phyloP scores from a whole-genome alignment of 164 flowering plant genomes.

The Vitis riparia region DNA sequence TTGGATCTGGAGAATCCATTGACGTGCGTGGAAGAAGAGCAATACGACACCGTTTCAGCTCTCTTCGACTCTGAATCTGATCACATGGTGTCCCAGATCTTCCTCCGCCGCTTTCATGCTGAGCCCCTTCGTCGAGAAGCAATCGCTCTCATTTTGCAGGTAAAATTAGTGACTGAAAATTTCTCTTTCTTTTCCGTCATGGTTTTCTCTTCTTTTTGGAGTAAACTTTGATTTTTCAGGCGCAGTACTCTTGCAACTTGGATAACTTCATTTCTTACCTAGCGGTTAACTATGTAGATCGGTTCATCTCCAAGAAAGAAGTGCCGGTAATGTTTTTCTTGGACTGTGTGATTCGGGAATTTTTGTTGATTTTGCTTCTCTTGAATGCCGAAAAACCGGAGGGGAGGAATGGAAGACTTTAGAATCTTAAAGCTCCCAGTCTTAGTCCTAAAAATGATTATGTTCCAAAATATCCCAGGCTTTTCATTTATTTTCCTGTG shows the following conservation, averaged over 20 bases:
- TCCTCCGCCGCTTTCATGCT: slow-evolving; percentile 4
- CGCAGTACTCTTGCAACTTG: slow-evolving; percentile 30
- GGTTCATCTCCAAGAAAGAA: slow-evolving; percentile 51
- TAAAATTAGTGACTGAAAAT: not conserved
- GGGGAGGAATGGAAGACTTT: too few species aligned
- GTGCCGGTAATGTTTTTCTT: slow-evolving; percentile 38
- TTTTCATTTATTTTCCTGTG: too few species aligned
- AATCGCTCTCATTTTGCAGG: slow-evolving; percentile 47
- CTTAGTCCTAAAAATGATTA: too few species aligned
- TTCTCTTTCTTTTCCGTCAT: not conserved
- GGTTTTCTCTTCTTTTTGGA: not conserved
- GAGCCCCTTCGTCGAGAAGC: slow-evolving; percentile 34
- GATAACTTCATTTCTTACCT: slow-evolving; percentile 55
- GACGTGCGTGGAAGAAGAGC: slow-evolving; percentile 19
- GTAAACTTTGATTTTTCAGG: slow-evolving; percentile 7
- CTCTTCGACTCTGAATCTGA: slow-evolving; percentile 60
- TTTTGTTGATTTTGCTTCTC: not conserved
- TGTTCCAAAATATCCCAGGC: too few species aligned
- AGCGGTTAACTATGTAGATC: slow-evolving; percentile 73
- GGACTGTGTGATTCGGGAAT: too few species aligned
- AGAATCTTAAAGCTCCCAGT: too few species aligned
- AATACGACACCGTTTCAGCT: slow-evolving; percentile 24
- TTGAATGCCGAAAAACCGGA: too few species aligned
- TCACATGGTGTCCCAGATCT: slow-evolving; percentile 45
- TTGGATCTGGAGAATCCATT: slow-evolving; percentile 65